phyloP scores from a whole-genome alignment of 2,329 filamentous ascomycete species.

The Sordariomycetes sp. region DNA sequence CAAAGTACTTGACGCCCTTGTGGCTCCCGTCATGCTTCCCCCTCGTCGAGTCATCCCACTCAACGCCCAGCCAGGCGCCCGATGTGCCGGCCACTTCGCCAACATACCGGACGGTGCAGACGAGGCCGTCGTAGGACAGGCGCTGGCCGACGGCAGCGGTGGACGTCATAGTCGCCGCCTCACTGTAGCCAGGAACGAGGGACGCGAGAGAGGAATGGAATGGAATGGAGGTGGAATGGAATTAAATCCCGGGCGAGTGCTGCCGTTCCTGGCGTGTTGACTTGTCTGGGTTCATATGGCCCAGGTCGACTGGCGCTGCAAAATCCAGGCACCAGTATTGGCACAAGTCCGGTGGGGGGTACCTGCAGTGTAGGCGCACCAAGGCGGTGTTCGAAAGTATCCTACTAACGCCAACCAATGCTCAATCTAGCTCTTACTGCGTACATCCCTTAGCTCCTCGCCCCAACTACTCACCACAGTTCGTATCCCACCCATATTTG shows the following conservation, averaged over 20 bases:
- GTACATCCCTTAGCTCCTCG: no score
- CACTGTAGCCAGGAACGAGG: background rate
- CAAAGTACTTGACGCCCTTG: constrained; percentile 70
- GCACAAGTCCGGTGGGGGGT: no score
- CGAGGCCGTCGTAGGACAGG: constrained; percentile 63
- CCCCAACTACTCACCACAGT: no score
- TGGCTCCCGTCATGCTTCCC: constrained; percentile 89
- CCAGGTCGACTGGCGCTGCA: no score
- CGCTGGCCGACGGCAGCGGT: constrained; percentile 52
- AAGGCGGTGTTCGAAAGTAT: no score
- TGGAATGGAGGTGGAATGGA: background rate
- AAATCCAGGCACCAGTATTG: no score
- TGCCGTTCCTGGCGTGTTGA: background rate
- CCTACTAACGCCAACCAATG: no score
- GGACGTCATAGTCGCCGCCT: background rate
- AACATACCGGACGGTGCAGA: constrained; percentile 78
- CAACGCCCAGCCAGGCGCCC: constrained; percentile 82
- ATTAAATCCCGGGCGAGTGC: background rate
- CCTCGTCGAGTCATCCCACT: constrained; percentile 82
- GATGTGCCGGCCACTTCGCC: constrained; percentile 67
- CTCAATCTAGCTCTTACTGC: no score
- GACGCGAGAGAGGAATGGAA: background rate
- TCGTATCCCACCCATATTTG: no score
- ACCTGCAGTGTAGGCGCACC: no score
- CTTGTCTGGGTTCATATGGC: no score